phyloP scores from a whole-genome alignment of 2,329 filamentous ascomycete genomes.

The Stylonectria norvegica region DNA sequence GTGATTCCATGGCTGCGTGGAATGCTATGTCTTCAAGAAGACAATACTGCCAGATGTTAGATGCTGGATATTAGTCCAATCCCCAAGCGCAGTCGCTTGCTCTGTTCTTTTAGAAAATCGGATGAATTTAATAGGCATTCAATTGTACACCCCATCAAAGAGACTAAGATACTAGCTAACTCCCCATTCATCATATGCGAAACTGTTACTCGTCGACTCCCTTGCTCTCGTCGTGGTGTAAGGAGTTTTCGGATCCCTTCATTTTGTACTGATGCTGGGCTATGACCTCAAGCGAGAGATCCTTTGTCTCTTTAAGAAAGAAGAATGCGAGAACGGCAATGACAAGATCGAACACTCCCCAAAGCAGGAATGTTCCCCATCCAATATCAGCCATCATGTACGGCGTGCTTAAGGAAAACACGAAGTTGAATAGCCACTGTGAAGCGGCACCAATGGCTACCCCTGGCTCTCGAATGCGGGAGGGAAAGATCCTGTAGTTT shows the following conservation, averaged over 20 bases:
- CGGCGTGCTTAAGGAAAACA: slow-evolving; percentile 48
- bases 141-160: no score
- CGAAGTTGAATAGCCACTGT: slow-evolving; percentile 66
- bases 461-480: slow-evolving; percentile 57
- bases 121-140: no score
- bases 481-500: slow-evolving; percentile 55
- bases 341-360: slow-evolving; percentile 56
- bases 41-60: no score
- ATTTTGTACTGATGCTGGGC: slow-evolving; percentile 3
- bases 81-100: no score
- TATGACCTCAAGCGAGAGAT: slow-evolving; percentile 53
- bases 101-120: no score
- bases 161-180: no score
- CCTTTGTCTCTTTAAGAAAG: slow-evolving; percentile 65
- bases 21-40: no score
- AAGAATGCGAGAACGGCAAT: slow-evolving; percentile 60
- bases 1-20: no score
- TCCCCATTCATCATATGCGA: no score
- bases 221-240: neutral
- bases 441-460: slow-evolving; percentile 60
- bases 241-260: neutral
- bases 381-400: slow-evolving; percentile 47
- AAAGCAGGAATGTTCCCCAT: slow-evolving; percentile 59
- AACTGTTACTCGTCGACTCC: no score
- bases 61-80: no score